Conservation (phyloP, 129 eudicot species). For the Lactuca sativa region DNA sequence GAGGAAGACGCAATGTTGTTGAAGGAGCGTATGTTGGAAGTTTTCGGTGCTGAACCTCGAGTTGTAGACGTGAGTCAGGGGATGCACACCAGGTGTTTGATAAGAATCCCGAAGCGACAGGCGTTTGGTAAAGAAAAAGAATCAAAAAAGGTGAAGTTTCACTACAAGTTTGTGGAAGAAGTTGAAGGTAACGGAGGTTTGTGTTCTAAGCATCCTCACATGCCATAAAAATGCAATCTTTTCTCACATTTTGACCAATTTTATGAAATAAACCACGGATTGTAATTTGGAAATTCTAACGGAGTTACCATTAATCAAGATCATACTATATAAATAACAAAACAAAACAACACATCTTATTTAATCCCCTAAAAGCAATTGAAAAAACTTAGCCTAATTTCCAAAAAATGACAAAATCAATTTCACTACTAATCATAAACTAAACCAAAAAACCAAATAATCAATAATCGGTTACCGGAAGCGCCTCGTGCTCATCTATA, state of each 20-base stretch:
- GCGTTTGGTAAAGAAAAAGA: background rate
- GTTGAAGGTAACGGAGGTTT: conserved; percentile 19
- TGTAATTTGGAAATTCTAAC: background rate
- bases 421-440: conserved; percentile 25
- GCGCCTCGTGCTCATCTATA: conserved; percentile 54
- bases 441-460: conserved; percentile 15
- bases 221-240: background rate
- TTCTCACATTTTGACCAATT: background rate
- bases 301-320: conserved; percentile 6
- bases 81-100: conserved; percentile 10
- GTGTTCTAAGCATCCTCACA: conserved; percentile 25
- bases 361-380: conserved; percentile 27
- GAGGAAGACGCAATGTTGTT: conserved; percentile 22
- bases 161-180: conserved; percentile 10
- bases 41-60: conserved; percentile 26
- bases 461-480: conserved; percentile 59
- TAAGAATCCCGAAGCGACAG: conserved; percentile 20
- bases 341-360: conserved; percentile 28
- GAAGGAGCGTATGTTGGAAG: conserved; percentile 29
- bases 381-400: conserved; percentile 23
- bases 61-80: conserved; percentile 18
- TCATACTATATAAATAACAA: conserved; percentile 17
- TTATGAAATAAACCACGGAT: conserved; percentile 4
- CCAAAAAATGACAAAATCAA: conserved; percentile 22
- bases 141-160: conserved; percentile 12